These are phyloP conservation scores for Colletotrichum sp. DNA, from an alignment of 2,329 filamentous ascomycete genomes.

Conservation along the genomic window DNA sequence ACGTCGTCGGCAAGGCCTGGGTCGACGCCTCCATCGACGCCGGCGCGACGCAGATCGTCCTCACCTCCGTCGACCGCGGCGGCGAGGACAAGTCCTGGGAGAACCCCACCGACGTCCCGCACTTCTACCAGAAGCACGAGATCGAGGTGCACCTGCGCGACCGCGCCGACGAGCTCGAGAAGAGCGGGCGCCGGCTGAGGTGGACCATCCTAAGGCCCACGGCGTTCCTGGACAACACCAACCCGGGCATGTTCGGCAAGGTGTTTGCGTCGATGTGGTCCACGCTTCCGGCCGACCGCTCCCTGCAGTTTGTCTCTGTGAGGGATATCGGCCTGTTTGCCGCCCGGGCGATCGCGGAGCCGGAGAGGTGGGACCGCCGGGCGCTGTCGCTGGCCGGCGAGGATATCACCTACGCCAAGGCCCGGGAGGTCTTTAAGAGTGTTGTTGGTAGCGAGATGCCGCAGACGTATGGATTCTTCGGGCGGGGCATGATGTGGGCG, in stretches of 20 bases:
- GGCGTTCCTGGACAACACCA: constrained; percentile 32
- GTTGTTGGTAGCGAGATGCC: constrained; percentile 11
- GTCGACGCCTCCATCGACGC: constrained; percentile 34
- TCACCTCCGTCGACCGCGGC: constrained; percentile 29
- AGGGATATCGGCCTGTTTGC: constrained; percentile 30
- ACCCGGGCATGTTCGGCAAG: constrained; percentile 29
- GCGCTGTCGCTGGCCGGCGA: constrained; percentile 23
- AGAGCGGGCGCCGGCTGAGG: background rate
- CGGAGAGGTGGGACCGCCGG: constrained; percentile 18
- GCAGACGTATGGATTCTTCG: constrained; percentile 18
- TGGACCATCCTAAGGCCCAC: constrained; percentile 33
- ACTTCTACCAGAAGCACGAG: constrained; percentile 25
- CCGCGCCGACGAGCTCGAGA: constrained; percentile 3
- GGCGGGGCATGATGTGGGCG: constrained; percentile 20
- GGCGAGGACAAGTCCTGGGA: constrained; percentile 28
- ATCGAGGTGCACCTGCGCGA: constrained; percentile 23
- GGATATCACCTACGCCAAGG: constrained; percentile 17
- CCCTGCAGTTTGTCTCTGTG: constrained; percentile 30
- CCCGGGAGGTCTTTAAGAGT: constrained; percentile 11
- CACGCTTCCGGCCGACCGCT: constrained; percentile 25
- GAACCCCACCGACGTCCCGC: constrained; percentile 27
- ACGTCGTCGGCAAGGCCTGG: constrained; percentile 26
- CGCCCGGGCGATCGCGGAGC: constrained; percentile 16
- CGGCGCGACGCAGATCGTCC: constrained; percentile 48
- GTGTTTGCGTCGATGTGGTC: constrained; percentile 31